Evolutionary conservation across 495 filamentous ascomycete genomes (phyloP).

Genomic region (Cairneyella variabilis): DNA sequence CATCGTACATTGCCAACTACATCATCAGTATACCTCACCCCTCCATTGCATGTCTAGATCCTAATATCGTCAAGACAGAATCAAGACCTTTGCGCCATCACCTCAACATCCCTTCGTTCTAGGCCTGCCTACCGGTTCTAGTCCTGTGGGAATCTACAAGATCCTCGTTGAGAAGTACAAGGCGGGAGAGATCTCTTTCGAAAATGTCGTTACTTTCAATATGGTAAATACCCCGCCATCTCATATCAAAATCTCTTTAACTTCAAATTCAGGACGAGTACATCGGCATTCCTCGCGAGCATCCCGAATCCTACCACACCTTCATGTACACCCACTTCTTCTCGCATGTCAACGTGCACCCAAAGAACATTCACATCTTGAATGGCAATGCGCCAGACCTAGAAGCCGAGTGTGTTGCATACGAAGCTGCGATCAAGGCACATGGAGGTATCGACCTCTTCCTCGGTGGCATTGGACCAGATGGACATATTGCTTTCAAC

Average conservation of each 20-base stretch:
- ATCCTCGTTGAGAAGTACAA: slow-evolving; percentile 72
- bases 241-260: neutral
- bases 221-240: slow-evolving; percentile 55
- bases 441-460: slow-evolving; percentile 82
- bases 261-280: slow-evolving; percentile 67
- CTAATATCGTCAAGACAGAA: slow-evolving; percentile 44
- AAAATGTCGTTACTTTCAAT: slow-evolving; percentile 87
- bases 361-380: slow-evolving; percentile 80
- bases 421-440: slow-evolving; percentile 73
- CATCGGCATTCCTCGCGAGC: slow-evolving; percentile 74
- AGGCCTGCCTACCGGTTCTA: slow-evolving; percentile 79
- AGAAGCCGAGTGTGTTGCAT: slow-evolving; percentile 70
- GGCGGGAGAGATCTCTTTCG: slow-evolving; percentile 75
- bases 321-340: slow-evolving; percentile 95
- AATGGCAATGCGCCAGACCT: slow-evolving; percentile 75
- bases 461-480: slow-evolving; percentile 78
- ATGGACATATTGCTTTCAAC: slow-evolving; percentile 89
- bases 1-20: slow-evolving; percentile 76
- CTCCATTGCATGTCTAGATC: neutral
- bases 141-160: slow-evolving; percentile 74
- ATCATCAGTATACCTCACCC: slow-evolving; percentile 56
- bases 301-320: slow-evolving; percentile 80
- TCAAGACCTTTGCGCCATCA: slow-evolving; percentile 69
- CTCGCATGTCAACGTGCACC: slow-evolving; percentile 77
- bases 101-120: slow-evolving; percentile 72